Conservation (phyloP, 2,329 filamentous ascomycete genomes). For the Calonectria crousiana region DNA sequence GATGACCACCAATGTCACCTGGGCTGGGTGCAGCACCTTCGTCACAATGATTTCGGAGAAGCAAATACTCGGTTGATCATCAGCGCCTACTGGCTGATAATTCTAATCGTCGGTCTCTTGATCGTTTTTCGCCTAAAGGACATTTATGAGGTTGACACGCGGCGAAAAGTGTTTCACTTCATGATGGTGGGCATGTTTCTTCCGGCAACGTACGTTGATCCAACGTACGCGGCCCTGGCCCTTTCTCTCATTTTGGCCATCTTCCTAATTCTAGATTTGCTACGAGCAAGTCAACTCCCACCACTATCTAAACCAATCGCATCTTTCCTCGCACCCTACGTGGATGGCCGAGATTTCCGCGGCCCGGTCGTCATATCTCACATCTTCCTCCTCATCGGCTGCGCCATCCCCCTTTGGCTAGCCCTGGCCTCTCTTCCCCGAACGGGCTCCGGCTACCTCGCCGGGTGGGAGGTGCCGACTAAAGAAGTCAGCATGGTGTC, state of each 20-base stretch:
- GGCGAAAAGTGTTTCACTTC: constrained; percentile 97
- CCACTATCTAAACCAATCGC: constrained; percentile 89
- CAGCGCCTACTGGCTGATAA: constrained; percentile 77
- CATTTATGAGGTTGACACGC: constrained; percentile 91
- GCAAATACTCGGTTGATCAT: constrained; percentile 87
- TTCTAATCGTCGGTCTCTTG: constrained; percentile 78
- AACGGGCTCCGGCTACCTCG: constrained; percentile 65
- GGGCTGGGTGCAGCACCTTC: constrained; percentile 75
- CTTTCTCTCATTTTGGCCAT: constrained; percentile 83
- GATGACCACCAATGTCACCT: constrained; percentile 56
- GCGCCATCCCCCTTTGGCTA: constrained; percentile 94
- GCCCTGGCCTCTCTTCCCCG: constrained; percentile 78
- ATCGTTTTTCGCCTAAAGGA: constrained; percentile 81
- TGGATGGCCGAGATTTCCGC: constrained; percentile 91
- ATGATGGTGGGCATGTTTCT: constrained; percentile 98
- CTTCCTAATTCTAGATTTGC: constrained; percentile 89
- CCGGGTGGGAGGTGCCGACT: constrained; percentile 80
- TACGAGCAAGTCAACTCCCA: constrained; percentile 91
- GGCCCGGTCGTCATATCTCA: constrained; percentile 96
- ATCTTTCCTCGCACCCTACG: constrained; percentile 89
- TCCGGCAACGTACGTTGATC: constrained; percentile 88
- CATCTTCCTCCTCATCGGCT: constrained; percentile 95
- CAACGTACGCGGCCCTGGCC: constrained; percentile 83
- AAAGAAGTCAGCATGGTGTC: constrained; percentile 91
- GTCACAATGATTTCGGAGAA: constrained; percentile 74